A percentile compares a stretch with the other conserved stretches of the same genome.
Evolutionary conservation across 352 stramenopile genomes (phyloP).

Genomic region (Phytophthora pisi): DNA sequence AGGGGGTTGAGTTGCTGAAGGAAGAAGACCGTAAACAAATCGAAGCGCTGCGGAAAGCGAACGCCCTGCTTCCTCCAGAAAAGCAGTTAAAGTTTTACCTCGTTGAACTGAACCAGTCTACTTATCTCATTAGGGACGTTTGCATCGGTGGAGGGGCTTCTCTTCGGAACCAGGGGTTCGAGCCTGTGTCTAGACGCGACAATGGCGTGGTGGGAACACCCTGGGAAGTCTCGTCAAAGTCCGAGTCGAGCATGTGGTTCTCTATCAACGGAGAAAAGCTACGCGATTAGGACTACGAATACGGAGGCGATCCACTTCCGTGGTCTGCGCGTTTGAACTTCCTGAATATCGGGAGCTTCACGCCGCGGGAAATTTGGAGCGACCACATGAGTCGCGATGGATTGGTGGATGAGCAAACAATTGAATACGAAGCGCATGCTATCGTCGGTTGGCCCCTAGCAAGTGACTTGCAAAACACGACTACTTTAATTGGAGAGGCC

Average conservation of each 20-base stretch:
- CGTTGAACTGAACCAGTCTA: background rate
- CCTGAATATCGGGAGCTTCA: background rate
- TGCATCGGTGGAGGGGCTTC: background rate
- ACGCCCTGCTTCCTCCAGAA: background rate
- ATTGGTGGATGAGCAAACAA: background rate
- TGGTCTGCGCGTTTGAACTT: background rate
- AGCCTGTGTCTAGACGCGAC: background rate
- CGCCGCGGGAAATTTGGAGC: background rate
- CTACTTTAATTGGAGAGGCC: background rate
- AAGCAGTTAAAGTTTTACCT: constrained; percentile 1
- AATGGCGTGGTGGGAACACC: background rate
- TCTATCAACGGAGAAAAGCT: background rate
- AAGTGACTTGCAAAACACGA: background rate
- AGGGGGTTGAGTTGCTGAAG: background rate
- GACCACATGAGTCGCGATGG: background rate
- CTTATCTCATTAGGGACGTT: background rate
- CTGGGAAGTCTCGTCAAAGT: background rate
- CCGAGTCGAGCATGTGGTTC: constrained; percentile 1
- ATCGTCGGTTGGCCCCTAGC: constrained; percentile 1
- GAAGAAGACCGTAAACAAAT: background rate
- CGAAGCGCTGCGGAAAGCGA: background rate
- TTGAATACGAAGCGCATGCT: background rate
- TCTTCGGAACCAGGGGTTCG: background rate
- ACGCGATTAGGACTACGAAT: background rate
- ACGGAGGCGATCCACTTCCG: background rate